Evolutionary conservation across 2,329 filamentous ascomycete species (phyloP).

Genomic region (Microcera coccophila): DNA sequence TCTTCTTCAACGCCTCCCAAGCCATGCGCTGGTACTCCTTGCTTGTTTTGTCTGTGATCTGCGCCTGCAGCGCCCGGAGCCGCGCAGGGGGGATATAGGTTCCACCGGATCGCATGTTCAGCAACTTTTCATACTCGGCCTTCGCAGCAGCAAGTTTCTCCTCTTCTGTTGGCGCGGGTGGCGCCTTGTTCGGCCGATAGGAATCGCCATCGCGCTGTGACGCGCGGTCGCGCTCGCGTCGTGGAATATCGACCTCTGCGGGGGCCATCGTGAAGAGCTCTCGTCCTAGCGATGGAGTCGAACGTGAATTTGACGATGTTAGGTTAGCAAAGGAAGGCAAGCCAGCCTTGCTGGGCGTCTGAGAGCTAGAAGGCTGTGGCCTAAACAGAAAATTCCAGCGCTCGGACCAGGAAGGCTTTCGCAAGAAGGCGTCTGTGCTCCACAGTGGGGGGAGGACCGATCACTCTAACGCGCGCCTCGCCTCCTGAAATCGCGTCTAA

Average conservation of each 20-base stretch:
- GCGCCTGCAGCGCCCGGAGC: slow-evolving; percentile 85
- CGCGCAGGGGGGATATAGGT: slow-evolving; percentile 94
- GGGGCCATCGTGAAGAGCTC: slow-evolving; percentile 39
- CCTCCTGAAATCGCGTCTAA: slow-evolving; percentile 21
- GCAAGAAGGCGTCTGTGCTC: slow-evolving; percentile 1
- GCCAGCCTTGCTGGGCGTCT: slow-evolving; percentile 1
- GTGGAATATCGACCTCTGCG: slow-evolving; percentile 40
- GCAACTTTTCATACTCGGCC: slow-evolving; percentile 87
- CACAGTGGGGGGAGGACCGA: slow-evolving; percentile 9
- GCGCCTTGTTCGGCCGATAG: slow-evolving; percentile 43
- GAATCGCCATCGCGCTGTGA: slow-evolving; percentile 46
- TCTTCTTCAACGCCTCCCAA: slow-evolving; percentile 98
- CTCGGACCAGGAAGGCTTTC: not conserved
- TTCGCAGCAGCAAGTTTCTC: slow-evolving; percentile 85
- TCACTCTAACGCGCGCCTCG: slow-evolving; percentile 10
- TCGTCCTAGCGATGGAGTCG: slow-evolving; percentile 2
- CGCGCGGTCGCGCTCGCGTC: slow-evolving; percentile 32
- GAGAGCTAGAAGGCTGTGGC: slow-evolving; percentile 9
- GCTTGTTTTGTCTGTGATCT: slow-evolving; percentile 93
- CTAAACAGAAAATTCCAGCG: slow-evolving; percentile 23
- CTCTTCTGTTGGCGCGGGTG: slow-evolving; percentile 60
- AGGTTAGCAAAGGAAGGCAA: slow-evolving; percentile 7
- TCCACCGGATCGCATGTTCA: slow-evolving; percentile 89
- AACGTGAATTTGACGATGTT: slow-evolving; percentile 3
- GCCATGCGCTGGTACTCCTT: slow-evolving; percentile 99